These are phyloP conservation scores for Cyberlindnera xylosilytica DNA, from an alignment of 805 yeast genomes.

Conservation along the genomic window DNA sequence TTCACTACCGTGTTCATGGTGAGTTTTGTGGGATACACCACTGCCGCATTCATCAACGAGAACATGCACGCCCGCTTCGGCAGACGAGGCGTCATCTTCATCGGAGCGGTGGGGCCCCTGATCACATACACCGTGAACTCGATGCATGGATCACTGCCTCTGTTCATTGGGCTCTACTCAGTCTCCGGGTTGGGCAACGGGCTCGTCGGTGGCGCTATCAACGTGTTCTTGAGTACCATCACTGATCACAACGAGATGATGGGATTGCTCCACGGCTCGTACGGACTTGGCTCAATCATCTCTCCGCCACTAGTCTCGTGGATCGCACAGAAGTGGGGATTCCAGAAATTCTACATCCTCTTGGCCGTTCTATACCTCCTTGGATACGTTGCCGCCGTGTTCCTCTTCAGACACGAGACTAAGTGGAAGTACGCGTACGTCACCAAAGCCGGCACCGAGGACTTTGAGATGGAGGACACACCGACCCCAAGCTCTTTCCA, in stretches of 20 bases:
- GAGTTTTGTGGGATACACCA: slow-evolving; percentile 52
- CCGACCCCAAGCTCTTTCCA: slow-evolving; percentile 10
- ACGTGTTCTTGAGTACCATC: slow-evolving; percentile 44
- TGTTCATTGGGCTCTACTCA: slow-evolving; percentile 38
- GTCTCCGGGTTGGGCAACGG: slow-evolving; percentile 56
- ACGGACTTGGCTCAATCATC: slow-evolving; percentile 70
- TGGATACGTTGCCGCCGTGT: slow-evolving; percentile 29
- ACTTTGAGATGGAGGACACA: neutral
- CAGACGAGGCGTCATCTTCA: slow-evolving; percentile 39
- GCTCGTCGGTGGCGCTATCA: slow-evolving; percentile 49
- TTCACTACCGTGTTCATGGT: slow-evolving; percentile 50
- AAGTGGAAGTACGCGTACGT: slow-evolving; percentile 30
- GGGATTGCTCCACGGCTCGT: slow-evolving; percentile 64
- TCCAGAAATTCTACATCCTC: slow-evolving; percentile 21
- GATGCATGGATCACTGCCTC: slow-evolving; percentile 35
- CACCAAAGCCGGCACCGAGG: slow-evolving; percentile 1
- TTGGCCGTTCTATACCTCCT: slow-evolving; percentile 35
- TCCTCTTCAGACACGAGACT: slow-evolving; percentile 46
- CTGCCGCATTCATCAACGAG: slow-evolving; percentile 49
- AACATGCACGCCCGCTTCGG: slow-evolving; percentile 43
- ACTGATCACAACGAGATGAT: slow-evolving; percentile 53
- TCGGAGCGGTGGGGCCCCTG: slow-evolving; percentile 36
- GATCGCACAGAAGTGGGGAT: slow-evolving; percentile 30
- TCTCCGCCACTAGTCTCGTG: slow-evolving; percentile 63
- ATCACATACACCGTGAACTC: slow-evolving; percentile 35